Conservation (phyloP, 306 rosid genomes). For the Trifolium subterraneum region DNA sequence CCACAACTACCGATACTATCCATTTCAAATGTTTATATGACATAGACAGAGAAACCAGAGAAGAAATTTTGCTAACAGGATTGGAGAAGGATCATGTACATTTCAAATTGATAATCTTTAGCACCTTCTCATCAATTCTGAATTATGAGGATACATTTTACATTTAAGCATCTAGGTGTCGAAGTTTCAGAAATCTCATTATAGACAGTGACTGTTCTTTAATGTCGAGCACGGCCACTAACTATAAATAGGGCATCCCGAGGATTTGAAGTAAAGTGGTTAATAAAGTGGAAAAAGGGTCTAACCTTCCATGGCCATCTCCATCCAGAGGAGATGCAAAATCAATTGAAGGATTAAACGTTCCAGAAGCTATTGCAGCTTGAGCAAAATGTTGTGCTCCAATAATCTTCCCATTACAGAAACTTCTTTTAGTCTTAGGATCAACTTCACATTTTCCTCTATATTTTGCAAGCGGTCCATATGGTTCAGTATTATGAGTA, state of each 20-base stretch:
- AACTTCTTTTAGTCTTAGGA: conserved; percentile 76
- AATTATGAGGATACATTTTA: conserved; percentile 7
- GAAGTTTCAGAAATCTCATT: not conserved
- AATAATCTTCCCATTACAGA: conserved; percentile 95
- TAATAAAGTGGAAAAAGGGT: conserved; percentile 16
- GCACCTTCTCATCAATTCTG: not conserved
- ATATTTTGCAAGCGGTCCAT: conserved; percentile 81
- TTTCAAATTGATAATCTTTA: conserved; percentile 2
- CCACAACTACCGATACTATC: not conserved
- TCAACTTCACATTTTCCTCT: conserved; percentile 97
- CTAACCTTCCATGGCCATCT: conserved; percentile 99
- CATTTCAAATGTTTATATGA: conserved; percentile 4
- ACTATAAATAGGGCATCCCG: conserved; percentile 1
- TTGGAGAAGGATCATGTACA: conserved; percentile 2
- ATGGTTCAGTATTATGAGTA: conserved; percentile 69
- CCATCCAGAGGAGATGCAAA: conserved; percentile 97
- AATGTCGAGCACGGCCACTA: not conserved
- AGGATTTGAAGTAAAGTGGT: conserved; percentile 25
- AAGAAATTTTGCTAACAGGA: conserved; percentile 7
- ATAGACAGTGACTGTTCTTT: not conserved
- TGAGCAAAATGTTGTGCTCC: conserved; percentile 99
- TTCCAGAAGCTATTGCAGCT: conserved; percentile 98
- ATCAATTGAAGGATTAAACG: conserved; percentile 83
- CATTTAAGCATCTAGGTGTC: not conserved
- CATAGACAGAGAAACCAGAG: not conserved